Evolutionary conservation across 1,284 basidiomycete genomes (phyloP).

Genomic region (Ganoderma lingzhi): DNA sequence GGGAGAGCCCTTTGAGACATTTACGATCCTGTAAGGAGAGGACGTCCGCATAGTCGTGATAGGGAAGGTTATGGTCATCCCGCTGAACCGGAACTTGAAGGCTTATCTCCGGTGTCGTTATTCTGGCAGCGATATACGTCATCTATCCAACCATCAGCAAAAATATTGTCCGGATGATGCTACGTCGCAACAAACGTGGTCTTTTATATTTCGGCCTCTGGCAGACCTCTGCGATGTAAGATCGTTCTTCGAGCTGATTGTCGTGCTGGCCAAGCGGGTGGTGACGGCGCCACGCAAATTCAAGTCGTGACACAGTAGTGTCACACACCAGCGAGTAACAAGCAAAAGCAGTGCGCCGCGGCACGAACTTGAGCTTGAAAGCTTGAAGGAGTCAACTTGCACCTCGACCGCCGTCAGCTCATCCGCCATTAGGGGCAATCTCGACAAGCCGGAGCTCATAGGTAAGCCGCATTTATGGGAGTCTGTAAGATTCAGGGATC

Average conservation of each 20-base stretch:
- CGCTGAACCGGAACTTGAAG: not conserved
- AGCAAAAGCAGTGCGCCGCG: not conserved
- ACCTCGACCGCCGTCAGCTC: no score
- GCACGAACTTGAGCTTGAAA: no score
- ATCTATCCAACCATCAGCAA: not conserved
- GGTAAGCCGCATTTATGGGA: no score
- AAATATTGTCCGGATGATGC: not conserved
- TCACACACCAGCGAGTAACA: not conserved
- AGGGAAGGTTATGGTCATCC: not conserved
- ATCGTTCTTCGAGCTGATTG: no score
- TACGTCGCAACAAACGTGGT: not conserved
- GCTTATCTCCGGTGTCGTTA: not conserved
- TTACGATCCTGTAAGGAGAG: constrained; percentile 1
- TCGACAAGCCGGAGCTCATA: no score
- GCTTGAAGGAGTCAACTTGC: no score
- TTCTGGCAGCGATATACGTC: not conserved
- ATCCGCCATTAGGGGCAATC: no score
- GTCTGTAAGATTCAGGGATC: no score
- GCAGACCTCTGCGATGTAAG: no score
- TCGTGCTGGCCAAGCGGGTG: no score
- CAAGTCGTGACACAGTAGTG: not conserved
- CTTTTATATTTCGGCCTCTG: no score
- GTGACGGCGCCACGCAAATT: no score
- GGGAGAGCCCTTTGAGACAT: constrained; percentile 1
- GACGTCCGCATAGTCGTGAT: constrained; percentile 6